These are phyloP conservation scores for Talaromyces stipitatus DNA, from an alignment of 495 filamentous ascomycete species.

Conservation along the genomic window DNA sequence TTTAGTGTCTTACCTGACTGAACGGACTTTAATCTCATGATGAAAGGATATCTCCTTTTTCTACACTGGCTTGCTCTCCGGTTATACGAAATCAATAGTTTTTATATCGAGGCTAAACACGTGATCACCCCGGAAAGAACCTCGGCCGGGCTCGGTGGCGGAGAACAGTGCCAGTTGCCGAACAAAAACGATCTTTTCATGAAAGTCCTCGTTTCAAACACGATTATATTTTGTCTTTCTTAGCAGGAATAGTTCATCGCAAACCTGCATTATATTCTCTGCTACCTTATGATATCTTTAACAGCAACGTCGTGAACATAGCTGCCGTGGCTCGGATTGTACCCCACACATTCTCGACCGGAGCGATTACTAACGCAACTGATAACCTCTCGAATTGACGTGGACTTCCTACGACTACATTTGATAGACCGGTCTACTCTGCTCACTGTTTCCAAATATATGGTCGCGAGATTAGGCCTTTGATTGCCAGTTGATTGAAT, in stretches of 20 bases:
- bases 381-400: not conserved
- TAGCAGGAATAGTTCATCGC: not conserved
- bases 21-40: not conserved
- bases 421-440: not conserved
- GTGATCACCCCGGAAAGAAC: slow-evolving; percentile 1
- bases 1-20: not conserved
- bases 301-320: not conserved
- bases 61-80: no score
- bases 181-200: not conserved
- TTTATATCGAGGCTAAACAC: not conserved
- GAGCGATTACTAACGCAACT: not conserved
- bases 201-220: not conserved
- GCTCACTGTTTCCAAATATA: not conserved
- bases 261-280: not conserved
- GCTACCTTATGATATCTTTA: not conserved
- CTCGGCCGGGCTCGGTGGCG: slow-evolving; percentile 3
- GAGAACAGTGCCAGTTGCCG: not conserved
- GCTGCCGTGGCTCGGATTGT: not conserved
- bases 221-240: not conserved
- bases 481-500: not conserved
- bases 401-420: not conserved
- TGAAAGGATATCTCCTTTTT: slow-evolving; percentile 15
- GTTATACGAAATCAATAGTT: no score
- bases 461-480: not conserved
- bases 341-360: not conserved